Evolutionary conservation across 371 early-diverging fungal species (phyloP).

Genomic region (Lichtheimia hyalospora): DNA sequence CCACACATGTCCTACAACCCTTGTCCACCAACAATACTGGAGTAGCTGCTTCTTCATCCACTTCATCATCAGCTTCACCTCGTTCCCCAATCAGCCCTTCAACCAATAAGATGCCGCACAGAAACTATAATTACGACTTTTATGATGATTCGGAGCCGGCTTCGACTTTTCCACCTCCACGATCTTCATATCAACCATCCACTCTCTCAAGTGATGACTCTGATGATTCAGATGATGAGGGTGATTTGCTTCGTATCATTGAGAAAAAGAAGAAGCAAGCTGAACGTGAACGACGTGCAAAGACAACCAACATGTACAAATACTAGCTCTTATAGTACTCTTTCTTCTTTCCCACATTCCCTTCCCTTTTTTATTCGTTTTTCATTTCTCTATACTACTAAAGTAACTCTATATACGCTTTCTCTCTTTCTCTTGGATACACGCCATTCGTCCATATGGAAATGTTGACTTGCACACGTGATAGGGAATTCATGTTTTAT

Average conservation of each 20-base stretch:
- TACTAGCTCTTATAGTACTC: not conserved
- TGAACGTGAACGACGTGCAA: not conserved
- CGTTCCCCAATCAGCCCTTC: not conserved
- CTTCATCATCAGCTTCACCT: conserved; percentile 1
- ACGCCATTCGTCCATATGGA: too few relatives aligned
- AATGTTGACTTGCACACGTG: too few relatives aligned
- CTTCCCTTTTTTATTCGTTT: too few relatives aligned
- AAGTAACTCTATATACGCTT: too few relatives aligned
- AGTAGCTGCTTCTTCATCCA: not conserved
- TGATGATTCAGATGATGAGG: conserved; percentile 28
- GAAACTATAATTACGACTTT: conserved; percentile 6
- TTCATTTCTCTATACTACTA: too few relatives aligned
- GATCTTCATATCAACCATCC: not conserved
- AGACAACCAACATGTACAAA: conserved; percentile 1
- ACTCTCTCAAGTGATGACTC: conserved; percentile 7
- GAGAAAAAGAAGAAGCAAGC: conserved; percentile 28
- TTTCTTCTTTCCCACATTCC: not conserved
- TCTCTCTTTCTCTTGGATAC: too few relatives aligned
- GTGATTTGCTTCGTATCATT: conserved; percentile 24
- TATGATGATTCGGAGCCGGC: conserved; percentile 3
- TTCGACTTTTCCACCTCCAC: not conserved
- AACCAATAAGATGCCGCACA: not conserved
- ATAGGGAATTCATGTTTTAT: too few relatives aligned
- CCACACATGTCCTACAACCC: conserved; percentile 13
- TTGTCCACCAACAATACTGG: not conserved